These are phyloP conservation scores for Tricholoma furcatifolium DNA, from an alignment of 768 basidiomycete genomes.

Conservation along the genomic window DNA sequence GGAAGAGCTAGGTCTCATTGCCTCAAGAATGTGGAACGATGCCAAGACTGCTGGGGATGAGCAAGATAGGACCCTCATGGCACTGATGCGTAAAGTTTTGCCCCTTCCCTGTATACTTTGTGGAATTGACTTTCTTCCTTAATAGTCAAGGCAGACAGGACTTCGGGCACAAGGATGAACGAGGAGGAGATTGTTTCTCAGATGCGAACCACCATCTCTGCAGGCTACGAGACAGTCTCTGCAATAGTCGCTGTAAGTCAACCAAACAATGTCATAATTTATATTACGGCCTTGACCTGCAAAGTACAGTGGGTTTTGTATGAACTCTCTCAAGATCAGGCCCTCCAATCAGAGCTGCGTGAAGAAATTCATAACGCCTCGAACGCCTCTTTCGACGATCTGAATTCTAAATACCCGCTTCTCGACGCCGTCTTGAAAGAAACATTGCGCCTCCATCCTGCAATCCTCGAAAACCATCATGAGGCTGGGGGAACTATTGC, in stretches of 20 bases:
- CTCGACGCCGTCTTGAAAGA: slow-evolving; percentile 64
- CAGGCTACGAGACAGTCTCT: slow-evolving; percentile 56
- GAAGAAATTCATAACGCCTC: slow-evolving; percentile 46
- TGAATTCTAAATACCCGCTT: slow-evolving; percentile 48
- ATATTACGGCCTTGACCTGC: background rate
- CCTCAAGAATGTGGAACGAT: slow-evolving; percentile 52
- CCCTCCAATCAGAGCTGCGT: slow-evolving; percentile 55
- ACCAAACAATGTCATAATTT: background rate
- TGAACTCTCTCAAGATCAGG: slow-evolving; percentile 51
- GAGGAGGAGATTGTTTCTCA: slow-evolving; percentile 56
- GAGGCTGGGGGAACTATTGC: slow-evolving; percentile 52
- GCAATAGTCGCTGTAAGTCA: slow-evolving; percentile 38
- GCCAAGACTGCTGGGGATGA: slow-evolving; percentile 45
- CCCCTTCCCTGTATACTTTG: background rate
- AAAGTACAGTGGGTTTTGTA: slow-evolving; percentile 60
- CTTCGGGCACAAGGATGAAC: slow-evolving; percentile 35
- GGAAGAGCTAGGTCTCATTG: slow-evolving; percentile 51
- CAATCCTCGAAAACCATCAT: slow-evolving; percentile 66
- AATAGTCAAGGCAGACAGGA: slow-evolving; percentile 43
- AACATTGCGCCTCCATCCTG: slow-evolving; percentile 59
- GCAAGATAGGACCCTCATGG: slow-evolving; percentile 48
- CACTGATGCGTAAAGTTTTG: slow-evolving; percentile 49
- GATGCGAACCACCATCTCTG: slow-evolving; percentile 63
- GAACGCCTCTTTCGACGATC: slow-evolving; percentile 50
- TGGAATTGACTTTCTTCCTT: background rate